Conservation (phyloP, 2,329 filamentous ascomycete species). For the Talaromyces atroroseus region DNA sequence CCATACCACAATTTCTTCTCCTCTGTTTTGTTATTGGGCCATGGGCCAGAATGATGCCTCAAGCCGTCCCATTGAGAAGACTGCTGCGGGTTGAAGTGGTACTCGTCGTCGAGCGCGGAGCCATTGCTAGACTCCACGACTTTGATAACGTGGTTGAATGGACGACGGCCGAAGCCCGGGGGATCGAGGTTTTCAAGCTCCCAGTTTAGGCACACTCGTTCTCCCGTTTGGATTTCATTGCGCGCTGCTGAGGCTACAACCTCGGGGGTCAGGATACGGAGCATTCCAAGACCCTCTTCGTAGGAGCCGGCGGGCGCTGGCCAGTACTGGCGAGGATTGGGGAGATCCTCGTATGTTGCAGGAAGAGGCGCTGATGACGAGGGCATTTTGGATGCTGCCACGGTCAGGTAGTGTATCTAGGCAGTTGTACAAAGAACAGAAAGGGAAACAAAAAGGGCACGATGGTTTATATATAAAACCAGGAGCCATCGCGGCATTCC, state of each 20-base stretch:
- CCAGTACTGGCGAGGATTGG: constrained; percentile 49
- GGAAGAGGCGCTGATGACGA: constrained; percentile 17
- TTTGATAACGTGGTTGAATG: constrained; percentile 51
- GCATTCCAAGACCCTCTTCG: constrained; percentile 52
- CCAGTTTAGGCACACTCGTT: constrained; percentile 53
- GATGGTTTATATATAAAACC: neutral
- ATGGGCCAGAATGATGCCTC: constrained; percentile 46
- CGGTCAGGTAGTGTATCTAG: neutral
- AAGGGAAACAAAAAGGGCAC: neutral
- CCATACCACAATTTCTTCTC: constrained; percentile 26
- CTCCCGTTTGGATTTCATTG: constrained; percentile 49
- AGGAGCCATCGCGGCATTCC: neutral
- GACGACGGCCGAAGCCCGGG: constrained; percentile 47
- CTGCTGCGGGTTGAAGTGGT: constrained; percentile 50
- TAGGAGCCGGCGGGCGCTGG: constrained; percentile 39
- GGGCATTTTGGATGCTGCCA: neutral
- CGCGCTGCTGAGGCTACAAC: constrained; percentile 47
- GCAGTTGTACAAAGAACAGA: neutral
- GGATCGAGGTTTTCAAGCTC: constrained; percentile 51
- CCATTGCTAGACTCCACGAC: constrained; percentile 38
- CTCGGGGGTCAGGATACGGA: constrained; percentile 49
- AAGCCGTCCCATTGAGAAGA: constrained; percentile 53
- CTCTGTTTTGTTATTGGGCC: constrained; percentile 27
- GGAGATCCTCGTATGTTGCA: constrained; percentile 37
- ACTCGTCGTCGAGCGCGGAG: constrained; percentile 43